Base-by-base conservation (phyloP, 805 yeast genomes). In the Kuraishia capsulata region DNA sequence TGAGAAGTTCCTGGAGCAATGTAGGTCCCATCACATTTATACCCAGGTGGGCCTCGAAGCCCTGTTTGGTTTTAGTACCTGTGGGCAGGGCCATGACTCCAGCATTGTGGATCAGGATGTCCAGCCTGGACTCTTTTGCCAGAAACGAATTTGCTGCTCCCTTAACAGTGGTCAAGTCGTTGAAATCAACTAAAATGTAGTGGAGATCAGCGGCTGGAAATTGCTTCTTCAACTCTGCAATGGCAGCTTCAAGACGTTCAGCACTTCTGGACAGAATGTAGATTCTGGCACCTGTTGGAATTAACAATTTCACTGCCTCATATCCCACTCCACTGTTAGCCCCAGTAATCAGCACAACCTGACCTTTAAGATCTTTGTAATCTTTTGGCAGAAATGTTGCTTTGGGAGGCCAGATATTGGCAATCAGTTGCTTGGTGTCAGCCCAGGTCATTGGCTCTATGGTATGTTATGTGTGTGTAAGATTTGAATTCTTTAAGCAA, bases 21-120 rank as follows among this genome's bases (percentile, higher is more conserved):
- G 60, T 67, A 20, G 71, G 69, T 2, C 69, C 78, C 13, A 73
- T 44, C 16, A 50, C 61, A 48, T 73, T 73, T 16, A 66, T 62
- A 8, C 73, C 78, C 30, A 69, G 51, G 38, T 66, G 71, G 28
- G 56, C 39, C 37, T 73, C 78, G 39, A 55, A 61, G 6, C 72
- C 74, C 50, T 73, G 74, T 9, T 37, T 49, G 4, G 76, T 61
- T 24, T 40, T 42, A 6, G 63, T 44, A 1, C 60, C 65, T 20
- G 35, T 36, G 3, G 70, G 65, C 2, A 67, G 65, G 8, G 39
- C 41, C 67, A 65, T 64, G 3, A 70, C 62, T 25, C 71, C 72
- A 9, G 73, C 73, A 46, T 69, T 70, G 44, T 64, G 61, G 24
- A 69, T 51, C 17, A 65, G 53, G 2, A 62, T 52, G 37, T 69